Base-by-base conservation (phyloP, 1,139 yeast genomes). In the Zygoascus meyerae region DNA sequence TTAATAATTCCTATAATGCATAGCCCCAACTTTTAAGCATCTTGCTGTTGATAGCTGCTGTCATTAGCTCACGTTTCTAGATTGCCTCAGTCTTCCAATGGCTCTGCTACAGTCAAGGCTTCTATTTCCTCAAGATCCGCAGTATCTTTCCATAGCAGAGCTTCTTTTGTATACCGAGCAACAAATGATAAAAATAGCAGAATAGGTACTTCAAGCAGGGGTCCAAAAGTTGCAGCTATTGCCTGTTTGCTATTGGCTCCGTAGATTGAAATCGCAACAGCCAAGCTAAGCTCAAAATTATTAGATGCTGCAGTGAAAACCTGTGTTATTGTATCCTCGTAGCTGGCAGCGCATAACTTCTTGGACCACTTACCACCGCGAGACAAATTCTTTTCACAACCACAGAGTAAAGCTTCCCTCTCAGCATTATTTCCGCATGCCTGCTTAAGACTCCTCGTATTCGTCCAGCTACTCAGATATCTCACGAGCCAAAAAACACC, bases 161-260 rank as follows among this genome's bases (percentile, higher is more conserved):
- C 32, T 12, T 31, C 34, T 28, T 31, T 14, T 5, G 32, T 30
- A 30, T 30, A 31, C 14, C 26, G 11, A 4, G 42, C 14, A 8
- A 36, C 14, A 18, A 35, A 66, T 10, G 76, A 70, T 33, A 78
- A 58, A 0, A 65, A 45, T 48, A 78, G 59, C 42, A 78, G 62
- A 2, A 78, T 71, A 2, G 82, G 82, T 5, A 77, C 78, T 55
- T 78, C 83, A 26, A 77, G 60, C 35, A 78, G 64, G 1, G 83
- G 83, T 0, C 83, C 83, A 58, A 77, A 75, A 0, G 81, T 77
- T 1, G 83, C 77, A 2, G 83, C 83, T 42, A 78, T 69, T 1
- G 82, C 76, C 56, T 78, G 74, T 47, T 74, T 68, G 52, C 79
- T 72, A 3, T 74, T 75, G 26, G 70, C 64, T 1, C 83, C 83